Percentiles rank a stretch among this genome's conserved stretches.
These are phyloP conservation scores for Bipolaris sorokiniana DNA, from an alignment of 2,329 filamentous ascomycete genomes.

Conservation along the genomic window DNA sequence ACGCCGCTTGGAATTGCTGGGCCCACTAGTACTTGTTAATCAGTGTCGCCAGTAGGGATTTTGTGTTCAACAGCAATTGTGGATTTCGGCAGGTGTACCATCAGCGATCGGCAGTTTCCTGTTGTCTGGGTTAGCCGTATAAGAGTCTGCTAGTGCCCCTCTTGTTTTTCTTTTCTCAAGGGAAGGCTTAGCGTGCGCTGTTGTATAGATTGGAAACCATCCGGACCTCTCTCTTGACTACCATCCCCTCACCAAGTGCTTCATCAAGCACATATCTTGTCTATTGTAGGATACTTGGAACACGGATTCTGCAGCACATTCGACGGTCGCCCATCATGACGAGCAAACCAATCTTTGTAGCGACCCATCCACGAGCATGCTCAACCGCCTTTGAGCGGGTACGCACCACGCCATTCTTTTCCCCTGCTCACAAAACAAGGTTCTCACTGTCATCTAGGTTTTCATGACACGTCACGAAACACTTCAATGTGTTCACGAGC, in stretches of 20 bases:
- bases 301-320: slow-evolving; percentile 23
- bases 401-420: slow-evolving; percentile 38
- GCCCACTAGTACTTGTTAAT: slow-evolving; percentile 27
- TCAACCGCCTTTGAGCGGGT: slow-evolving; percentile 97
- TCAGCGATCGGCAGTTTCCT: slow-evolving; percentile 13
- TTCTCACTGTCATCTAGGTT: slow-evolving; percentile 56
- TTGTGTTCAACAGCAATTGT: slow-evolving; percentile 34
- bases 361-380: slow-evolving; percentile 91
- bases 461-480: slow-evolving; percentile 92
- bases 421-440: background rate
- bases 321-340: slow-evolving; percentile 62
- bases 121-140: slow-evolving; percentile 17
- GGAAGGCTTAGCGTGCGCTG: slow-evolving; percentile 24
- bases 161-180: slow-evolving; percentile 12
- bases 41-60: slow-evolving; percentile 21
- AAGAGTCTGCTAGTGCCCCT: slow-evolving; percentile 35
- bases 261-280: background rate
- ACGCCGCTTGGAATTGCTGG: slow-evolving; percentile 17
- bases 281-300: slow-evolving; percentile 31
- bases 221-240: slow-evolving; percentile 22
- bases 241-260: slow-evolving; percentile 5
- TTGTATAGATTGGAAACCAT: slow-evolving; percentile 39
- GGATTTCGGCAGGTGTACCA: slow-evolving; percentile 22
- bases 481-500: slow-evolving; percentile 87
- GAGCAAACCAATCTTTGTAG: slow-evolving; percentile 84